phyloP scores from a whole-genome alignment of 768 basidiomycete genomes.

The Calocybe cyanea region DNA sequence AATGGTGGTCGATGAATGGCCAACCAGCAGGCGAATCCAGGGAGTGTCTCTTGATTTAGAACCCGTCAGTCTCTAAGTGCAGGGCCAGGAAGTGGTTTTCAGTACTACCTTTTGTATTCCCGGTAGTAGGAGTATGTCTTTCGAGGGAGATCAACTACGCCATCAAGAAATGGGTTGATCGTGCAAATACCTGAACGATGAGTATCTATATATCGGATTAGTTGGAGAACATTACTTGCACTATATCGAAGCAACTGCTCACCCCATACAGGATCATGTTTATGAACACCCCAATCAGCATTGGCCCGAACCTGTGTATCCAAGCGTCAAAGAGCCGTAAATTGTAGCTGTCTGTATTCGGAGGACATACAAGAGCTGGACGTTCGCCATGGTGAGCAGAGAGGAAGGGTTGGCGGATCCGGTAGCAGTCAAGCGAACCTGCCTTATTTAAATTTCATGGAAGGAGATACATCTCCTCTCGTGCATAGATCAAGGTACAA shows the following conservation, averaged over 20 bases:
- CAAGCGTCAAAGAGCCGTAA: not conserved
- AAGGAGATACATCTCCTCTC: too few species aligned
- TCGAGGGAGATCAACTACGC: not conserved
- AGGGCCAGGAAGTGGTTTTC: not conserved
- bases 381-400: conserved; percentile 12
- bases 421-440: not conserved
- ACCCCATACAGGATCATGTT: conserved; percentile 30
- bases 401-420: too few species aligned
- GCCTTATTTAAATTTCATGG: conserved; percentile 7
- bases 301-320: conserved; percentile 22
- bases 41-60: conserved; percentile 20
- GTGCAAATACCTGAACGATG: conserved; percentile 22
- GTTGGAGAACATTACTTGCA: not conserved
- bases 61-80: not conserved
- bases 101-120: conserved; percentile 27
- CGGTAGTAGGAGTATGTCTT: conserved; percentile 33
- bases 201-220: conserved; percentile 19
- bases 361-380: conserved; percentile 15
- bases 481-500: too few species aligned
- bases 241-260: not conserved
- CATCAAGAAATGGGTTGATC: not conserved
- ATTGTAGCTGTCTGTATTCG: not conserved
- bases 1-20: not conserved
- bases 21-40: conserved; percentile 31
- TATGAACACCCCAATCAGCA: conserved; percentile 28